A percentile compares a stretch with the other conserved stretches of the same genome.
These are phyloP conservation scores for Coniella vitis DNA, from an alignment of 2,329 filamentous ascomycete genomes.

Conservation along the genomic window DNA sequence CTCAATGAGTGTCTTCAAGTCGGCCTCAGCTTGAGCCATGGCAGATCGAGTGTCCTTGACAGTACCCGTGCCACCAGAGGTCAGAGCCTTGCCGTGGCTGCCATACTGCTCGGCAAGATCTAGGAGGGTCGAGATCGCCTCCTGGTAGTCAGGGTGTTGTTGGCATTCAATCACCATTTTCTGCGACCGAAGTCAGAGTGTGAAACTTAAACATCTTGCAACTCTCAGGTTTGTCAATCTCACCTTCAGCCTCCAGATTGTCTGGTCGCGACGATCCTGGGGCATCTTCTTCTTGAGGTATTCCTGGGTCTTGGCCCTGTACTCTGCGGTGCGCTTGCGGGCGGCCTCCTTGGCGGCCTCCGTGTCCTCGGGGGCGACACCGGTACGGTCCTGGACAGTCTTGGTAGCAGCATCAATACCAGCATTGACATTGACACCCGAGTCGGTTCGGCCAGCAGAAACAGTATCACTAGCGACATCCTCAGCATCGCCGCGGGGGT, in stretches of 20 bases:
- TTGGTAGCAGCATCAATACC: constrained; percentile 37
- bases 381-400: constrained; percentile 47
- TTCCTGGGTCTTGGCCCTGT: constrained; percentile 46
- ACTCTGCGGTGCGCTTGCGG: constrained; percentile 34
- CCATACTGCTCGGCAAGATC: constrained; percentile 79
- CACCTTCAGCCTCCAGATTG: constrained; percentile 73
- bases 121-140: constrained; percentile 84
- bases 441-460: constrained; percentile 39
- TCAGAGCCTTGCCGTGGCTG: constrained; percentile 61
- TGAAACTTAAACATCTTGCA: background rate
- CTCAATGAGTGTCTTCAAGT: constrained; percentile 83
- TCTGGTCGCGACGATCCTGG: constrained; percentile 85
- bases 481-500: constrained; percentile 50
- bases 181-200: constrained; percentile 20
- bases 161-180: constrained; percentile 98
- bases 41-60: constrained; percentile 67
- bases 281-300: constrained; percentile 86
- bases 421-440: constrained; percentile 41
- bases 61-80: constrained; percentile 57
- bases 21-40: constrained; percentile 66
- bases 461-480: constrained; percentile 52
- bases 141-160: constrained; percentile 86
- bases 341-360: constrained; percentile 41
- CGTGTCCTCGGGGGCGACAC: constrained; percentile 59
- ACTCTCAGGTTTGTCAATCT: background rate